Conservation (phyloP, 83 land plant genomes). For the Picea abies region DNA sequence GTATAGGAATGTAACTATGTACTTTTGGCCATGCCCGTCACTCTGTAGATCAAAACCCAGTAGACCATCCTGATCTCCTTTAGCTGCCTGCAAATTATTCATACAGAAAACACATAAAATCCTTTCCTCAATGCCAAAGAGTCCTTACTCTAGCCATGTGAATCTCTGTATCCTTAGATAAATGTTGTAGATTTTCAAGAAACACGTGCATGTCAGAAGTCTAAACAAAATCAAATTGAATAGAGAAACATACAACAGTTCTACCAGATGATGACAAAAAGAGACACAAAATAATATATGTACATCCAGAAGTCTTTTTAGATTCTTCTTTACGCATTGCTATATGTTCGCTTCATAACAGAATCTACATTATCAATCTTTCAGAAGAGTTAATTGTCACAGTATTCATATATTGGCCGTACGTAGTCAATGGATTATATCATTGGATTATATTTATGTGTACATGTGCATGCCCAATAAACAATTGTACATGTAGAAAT, state of each 20-base stretch:
- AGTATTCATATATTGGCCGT: too few species aligned
- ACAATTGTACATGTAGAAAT: too few species aligned
- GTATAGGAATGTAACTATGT: constrained; percentile 1
- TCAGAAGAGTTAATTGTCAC: too few species aligned
- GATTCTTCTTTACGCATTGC: too few species aligned
- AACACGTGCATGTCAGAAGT: too few species aligned
- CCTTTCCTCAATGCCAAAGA: not conserved
- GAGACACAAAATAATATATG: not conserved
- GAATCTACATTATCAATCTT: too few species aligned
- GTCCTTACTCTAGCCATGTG: not conserved
- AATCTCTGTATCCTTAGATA: not conserved
- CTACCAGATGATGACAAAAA: not conserved
- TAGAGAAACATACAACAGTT: not conserved
- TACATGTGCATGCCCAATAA: too few species aligned
- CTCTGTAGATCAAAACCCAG: constrained; percentile 92
- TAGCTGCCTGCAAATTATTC: constrained; percentile 64
- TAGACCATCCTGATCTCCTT: constrained; percentile 81
- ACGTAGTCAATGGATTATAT: too few species aligned
- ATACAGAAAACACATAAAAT: not conserved
- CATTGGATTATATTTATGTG: too few species aligned
- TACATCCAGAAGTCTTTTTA: too few species aligned
- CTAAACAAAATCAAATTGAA: not conserved
- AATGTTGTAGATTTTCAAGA: too few species aligned
- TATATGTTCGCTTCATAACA: too few species aligned
- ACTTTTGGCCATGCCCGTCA: constrained; percentile 93